Evolutionary conservation across 192 early-diverging fungal genomes (phyloP).

Genomic region (Umbelopsis sp.): DNA sequence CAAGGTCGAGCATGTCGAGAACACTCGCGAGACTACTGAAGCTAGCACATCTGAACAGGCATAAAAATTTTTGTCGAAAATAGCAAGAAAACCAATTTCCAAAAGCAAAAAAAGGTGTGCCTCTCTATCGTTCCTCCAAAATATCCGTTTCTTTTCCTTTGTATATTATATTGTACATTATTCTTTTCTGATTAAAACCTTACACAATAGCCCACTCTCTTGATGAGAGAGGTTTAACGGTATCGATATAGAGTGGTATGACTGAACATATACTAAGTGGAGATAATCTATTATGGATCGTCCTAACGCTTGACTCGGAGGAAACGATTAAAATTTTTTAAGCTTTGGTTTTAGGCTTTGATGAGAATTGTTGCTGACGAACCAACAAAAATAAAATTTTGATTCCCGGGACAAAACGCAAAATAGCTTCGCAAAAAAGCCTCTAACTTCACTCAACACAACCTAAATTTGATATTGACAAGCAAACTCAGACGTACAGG

Average conservation of each 20-base stretch:
- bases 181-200: not conserved
- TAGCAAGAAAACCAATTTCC: not conserved
- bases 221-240: not conserved
- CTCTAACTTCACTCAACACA: too few relatives aligned
- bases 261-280: too few relatives aligned
- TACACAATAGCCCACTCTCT: not conserved
- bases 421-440: too few relatives aligned
- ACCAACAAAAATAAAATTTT: too few relatives aligned
- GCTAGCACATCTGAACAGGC: not conserved
- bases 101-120: not conserved
- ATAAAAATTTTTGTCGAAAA: not conserved
- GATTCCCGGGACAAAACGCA: too few relatives aligned
- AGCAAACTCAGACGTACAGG: too few relatives aligned
- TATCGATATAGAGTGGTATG: not conserved
- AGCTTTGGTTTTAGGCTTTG: too few relatives aligned
- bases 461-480: too few relatives aligned
- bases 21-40: not conserved
- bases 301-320: too few relatives aligned
- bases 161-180: slow-evolving; percentile 17
- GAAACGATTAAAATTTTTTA: too few relatives aligned
- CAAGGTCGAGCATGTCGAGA: slow-evolving; percentile 13
- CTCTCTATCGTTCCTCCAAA: not conserved
- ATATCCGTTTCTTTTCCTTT: not conserved
- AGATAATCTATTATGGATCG: too few relatives aligned
- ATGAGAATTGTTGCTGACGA: too few relatives aligned